These are phyloP conservation scores for Fusarium dlaminii DNA, from an alignment of 2,329 filamentous ascomycete genomes.

Conservation along the genomic window DNA sequence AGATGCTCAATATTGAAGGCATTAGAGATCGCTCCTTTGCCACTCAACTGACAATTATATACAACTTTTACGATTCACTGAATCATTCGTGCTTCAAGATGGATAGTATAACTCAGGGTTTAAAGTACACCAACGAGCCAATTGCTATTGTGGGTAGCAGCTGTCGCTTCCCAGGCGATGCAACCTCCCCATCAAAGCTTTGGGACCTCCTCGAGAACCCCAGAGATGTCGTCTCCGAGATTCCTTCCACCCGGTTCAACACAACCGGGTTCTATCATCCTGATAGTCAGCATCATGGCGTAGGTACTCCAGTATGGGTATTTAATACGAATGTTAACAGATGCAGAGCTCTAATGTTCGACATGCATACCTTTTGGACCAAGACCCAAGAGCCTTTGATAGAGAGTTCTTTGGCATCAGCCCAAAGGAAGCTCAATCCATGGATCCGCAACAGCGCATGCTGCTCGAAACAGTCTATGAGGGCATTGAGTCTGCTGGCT, in stretches of 20 bases:
- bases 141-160: conserved; percentile 21
- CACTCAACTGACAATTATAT: not conserved
- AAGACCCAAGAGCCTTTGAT: conserved; percentile 14
- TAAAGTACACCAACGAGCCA: not conserved
- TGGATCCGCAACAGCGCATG: conserved; percentile 18
- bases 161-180: conserved; percentile 13
- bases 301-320: not conserved
- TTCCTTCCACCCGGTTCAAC: conserved; percentile 7
- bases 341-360: not conserved
- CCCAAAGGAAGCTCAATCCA: not conserved
- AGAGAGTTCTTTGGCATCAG: conserved; percentile 9
- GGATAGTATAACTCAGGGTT: not conserved
- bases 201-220: conserved; percentile 14
- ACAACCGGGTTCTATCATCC: not conserved
- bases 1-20: not conserved
- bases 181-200: not conserved
- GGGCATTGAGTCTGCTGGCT: conserved; percentile 1
- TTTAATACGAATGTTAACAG: not conserved
- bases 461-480: conserved; percentile 18
- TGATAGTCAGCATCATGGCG: not conserved
- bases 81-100: not conserved
- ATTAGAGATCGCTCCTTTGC: not conserved
- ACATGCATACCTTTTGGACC: not conserved
- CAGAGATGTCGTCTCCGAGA: not conserved
- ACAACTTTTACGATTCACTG: not conserved